phyloP scores from a whole-genome alignment of 495 filamentous ascomycete genomes.

The Pyrenopolyporus hunteri region DNA sequence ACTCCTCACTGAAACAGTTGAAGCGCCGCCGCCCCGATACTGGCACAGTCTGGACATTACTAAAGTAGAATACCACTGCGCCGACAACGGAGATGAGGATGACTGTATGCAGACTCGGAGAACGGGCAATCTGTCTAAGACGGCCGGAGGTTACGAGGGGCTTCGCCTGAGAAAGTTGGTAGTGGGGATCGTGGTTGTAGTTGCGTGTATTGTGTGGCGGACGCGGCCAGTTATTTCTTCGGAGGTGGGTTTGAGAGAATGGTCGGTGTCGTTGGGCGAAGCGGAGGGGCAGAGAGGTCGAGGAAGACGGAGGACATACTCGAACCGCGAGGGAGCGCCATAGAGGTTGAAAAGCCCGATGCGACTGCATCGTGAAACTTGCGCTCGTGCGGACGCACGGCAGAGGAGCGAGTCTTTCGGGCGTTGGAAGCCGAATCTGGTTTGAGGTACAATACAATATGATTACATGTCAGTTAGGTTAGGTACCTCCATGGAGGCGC shows the following conservation, averaged over 20 bases:
- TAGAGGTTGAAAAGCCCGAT: conserved; percentile 14
- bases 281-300: conserved; percentile 1
- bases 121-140: conserved; percentile 32
- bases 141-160: conserved; percentile 47
- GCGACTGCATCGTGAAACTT: conserved; percentile 18
- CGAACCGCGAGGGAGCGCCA: conserved; percentile 6
- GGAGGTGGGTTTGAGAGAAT: conserved; percentile 34
- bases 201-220: conserved; percentile 29
- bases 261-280: conserved; percentile 17
- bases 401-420: background rate
- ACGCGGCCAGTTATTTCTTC: conserved; percentile 33
- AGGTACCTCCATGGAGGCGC: no score
- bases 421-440: background rate
- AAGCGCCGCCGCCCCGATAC: conserved; percentile 81
- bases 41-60: conserved; percentile 79
- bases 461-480: no score
- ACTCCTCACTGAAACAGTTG: conserved; percentile 69
- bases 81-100: conserved; percentile 43
- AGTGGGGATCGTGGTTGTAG: conserved; percentile 29
- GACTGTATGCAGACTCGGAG: conserved; percentile 44
- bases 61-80: conserved; percentile 65
- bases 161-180: conserved; percentile 42
- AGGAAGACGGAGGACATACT: background rate
- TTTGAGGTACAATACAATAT: no score
- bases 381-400: background rate